These are phyloP conservation scores for Filobasidium floriforme DNA, from an alignment of 768 basidiomycete genomes.

Conservation along the genomic window DNA sequence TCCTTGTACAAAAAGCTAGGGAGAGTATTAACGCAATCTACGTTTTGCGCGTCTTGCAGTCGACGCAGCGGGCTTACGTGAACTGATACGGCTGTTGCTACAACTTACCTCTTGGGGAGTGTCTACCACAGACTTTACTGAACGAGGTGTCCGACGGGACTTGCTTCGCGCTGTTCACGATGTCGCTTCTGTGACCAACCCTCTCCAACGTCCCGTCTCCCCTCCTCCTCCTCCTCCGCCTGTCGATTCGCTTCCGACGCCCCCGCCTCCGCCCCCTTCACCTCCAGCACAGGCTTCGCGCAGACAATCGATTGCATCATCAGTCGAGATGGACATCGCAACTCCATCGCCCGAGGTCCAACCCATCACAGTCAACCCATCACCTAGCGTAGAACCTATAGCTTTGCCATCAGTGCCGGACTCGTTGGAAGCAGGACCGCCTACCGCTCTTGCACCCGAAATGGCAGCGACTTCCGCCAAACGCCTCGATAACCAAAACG, in stretches of 20 bases:
- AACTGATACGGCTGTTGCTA: not conserved
- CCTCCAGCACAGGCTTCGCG: not conserved
- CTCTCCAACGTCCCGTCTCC: not conserved
- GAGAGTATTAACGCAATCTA: not conserved
- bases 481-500: too few relatives aligned
- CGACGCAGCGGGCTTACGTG: constrained; percentile 1
- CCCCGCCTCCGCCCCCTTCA: not conserved
- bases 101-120: constrained; percentile 2
- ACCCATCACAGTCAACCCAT: not conserved
- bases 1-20: not conserved
- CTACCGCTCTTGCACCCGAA: too few relatives aligned
- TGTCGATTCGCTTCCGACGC: not conserved
- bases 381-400: too few relatives aligned
- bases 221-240: not conserved
- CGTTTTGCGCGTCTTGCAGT: not conserved
- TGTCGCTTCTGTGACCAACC: not conserved
- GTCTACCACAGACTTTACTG: not conserved
- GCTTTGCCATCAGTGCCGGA: too few relatives aligned
- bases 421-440: too few relatives aligned
- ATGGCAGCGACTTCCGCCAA: too few relatives aligned
- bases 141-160: not conserved
- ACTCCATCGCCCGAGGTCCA: not conserved
- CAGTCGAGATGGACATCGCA: constrained; percentile 7
- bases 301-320: constrained; percentile 2
- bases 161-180: not conserved